These are phyloP conservation scores for Davidsoniella neocaledoniae DNA, from an alignment of 2,329 filamentous ascomycete species.

Conservation along the genomic window DNA sequence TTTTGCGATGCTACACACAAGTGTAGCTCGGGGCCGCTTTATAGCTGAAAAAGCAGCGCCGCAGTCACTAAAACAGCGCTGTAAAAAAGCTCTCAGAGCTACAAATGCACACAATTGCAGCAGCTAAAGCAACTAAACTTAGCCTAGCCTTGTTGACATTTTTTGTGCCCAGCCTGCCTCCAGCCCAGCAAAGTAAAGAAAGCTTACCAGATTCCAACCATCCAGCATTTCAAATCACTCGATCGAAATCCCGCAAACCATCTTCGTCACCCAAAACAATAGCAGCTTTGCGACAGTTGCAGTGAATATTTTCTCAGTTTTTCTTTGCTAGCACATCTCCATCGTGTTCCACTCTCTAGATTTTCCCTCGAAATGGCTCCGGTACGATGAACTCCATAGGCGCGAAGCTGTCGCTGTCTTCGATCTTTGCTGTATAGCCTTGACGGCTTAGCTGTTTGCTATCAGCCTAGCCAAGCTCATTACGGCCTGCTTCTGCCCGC, in stretches of 20 bases:
- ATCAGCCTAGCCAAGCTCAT: no score
- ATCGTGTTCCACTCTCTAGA: not conserved
- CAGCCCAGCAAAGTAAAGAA: not conserved
- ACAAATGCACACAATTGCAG: no score
- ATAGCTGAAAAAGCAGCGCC: not conserved
- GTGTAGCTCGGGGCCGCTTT: not conserved
- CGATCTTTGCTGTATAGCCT: not conserved
- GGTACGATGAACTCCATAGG: slow-evolving; percentile 5
- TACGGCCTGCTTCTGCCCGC: no score
- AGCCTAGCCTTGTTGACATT: no score
- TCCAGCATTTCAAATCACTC: not conserved
- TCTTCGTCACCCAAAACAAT: no score
- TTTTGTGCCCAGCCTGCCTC: no score
- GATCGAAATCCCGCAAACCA: slow-evolving; percentile 1
- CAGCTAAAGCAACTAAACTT: no score
- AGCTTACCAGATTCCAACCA: not conserved
- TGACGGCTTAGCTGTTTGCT: not conserved
- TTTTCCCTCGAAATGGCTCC: slow-evolving; percentile 9
- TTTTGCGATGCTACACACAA: slow-evolving; percentile 4
- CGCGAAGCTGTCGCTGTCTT: not conserved
- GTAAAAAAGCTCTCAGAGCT: no score
- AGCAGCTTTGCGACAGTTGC: not conserved
- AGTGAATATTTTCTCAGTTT: not conserved
- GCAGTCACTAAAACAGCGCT: no score
- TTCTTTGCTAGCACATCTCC: not conserved